Evolutionary conservation across 1,284 basidiomycete species (phyloP), one percentile per base, ranked within the genome.

Genomic region (Amylostereum areolatum): DNA sequence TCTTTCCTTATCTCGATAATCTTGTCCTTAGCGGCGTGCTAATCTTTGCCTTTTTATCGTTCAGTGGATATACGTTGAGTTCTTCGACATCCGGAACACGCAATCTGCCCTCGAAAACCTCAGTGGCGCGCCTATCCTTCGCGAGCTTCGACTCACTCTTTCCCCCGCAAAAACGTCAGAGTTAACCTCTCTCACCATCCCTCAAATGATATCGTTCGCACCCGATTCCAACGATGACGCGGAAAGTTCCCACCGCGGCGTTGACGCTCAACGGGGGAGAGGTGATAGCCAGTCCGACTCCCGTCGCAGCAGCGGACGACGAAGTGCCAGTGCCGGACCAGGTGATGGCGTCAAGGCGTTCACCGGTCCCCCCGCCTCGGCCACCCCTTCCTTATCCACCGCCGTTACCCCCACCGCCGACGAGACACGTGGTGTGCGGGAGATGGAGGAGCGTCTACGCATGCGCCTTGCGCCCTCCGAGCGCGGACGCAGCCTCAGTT

Each of bases 41-140:
- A 37, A 34, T 5, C n/a, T 12, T n/a, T 43, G 10, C 12, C 18
- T 27, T 39, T 12, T 31, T 25, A 12, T 34, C n/a, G 18, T 29
- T 18, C 61, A 76, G 65, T 62, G 71, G 28, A 85, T 78, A 62
- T 65, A 66, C 43, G 75, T 80, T 43, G 83, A 88, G 54, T 89
- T 78, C 58, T 81, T 72, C 59, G 83, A 89, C 58, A 67, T 75
- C 24, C 72, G 80, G 31, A 73, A 77, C 41, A 78, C 79, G 4
- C 65, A 67, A 32, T 63, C 65, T 33, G 66, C 68, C 5, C 75
- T 77, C 39, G 75, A 71, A 55, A 61, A 60, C 24, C 58, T 70
- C 7, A 51, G 54, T 10, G 55, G 67, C 52, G 59, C 61, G 31
- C 64, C 66, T 41, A 61, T 55, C 41, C 60, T 70, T 37, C 57